Percentiles rank a stretch among this genome's conserved stretches.
Evolutionary conservation across 192 early-diverging fungal genomes (phyloP).

Genomic region (Coemansia sp.): DNA sequence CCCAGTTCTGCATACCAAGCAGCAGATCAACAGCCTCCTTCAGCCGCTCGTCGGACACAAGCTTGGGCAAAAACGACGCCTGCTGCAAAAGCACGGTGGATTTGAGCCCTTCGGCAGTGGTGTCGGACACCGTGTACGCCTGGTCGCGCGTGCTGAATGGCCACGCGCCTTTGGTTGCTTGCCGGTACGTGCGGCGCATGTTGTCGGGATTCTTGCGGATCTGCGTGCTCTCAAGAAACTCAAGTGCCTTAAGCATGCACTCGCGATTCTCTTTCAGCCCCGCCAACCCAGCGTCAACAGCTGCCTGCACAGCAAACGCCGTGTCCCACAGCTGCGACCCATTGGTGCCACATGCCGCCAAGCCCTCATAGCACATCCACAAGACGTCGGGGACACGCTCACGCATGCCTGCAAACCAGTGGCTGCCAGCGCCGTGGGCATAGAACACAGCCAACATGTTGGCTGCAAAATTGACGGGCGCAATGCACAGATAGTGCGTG

Average conservation of each 20-base stretch:
- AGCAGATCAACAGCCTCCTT: conserved; percentile 86
- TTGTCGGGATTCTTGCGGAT: conserved; percentile 72
- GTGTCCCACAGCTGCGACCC: conserved; percentile 98
- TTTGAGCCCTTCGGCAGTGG: conserved; percentile 89
- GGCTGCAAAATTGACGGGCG: conserved; percentile 91
- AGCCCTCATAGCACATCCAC: conserved; percentile 86
- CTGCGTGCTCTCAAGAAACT: conserved; percentile 83
- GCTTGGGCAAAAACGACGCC: conserved; percentile 55
- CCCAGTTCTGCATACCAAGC: conserved; percentile 85
- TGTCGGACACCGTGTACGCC: conserved; percentile 93
- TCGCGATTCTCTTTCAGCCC: conserved; percentile 64
- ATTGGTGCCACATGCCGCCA: conserved; percentile 96
- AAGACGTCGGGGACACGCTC: conserved; percentile 76
- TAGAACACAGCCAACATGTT: conserved; percentile 87
- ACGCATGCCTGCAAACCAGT: conserved; percentile 70
- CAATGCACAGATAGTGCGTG: conserved; percentile 84
- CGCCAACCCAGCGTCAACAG: conserved; percentile 73
- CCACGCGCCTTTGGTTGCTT: conserved; percentile 89
- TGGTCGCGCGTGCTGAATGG: conserved; percentile 92
- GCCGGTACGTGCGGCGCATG: conserved; percentile 69
- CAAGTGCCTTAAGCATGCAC: conserved; percentile 62
- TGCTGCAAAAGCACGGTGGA: conserved; percentile 71
- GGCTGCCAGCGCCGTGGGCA: conserved; percentile 79
- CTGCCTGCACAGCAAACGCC: conserved; percentile 80
- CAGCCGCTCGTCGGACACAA: conserved; percentile 67